Evolutionary conservation across 495 filamentous ascomycete genomes (phyloP).

Genomic region (Penicillium pulvis): DNA sequence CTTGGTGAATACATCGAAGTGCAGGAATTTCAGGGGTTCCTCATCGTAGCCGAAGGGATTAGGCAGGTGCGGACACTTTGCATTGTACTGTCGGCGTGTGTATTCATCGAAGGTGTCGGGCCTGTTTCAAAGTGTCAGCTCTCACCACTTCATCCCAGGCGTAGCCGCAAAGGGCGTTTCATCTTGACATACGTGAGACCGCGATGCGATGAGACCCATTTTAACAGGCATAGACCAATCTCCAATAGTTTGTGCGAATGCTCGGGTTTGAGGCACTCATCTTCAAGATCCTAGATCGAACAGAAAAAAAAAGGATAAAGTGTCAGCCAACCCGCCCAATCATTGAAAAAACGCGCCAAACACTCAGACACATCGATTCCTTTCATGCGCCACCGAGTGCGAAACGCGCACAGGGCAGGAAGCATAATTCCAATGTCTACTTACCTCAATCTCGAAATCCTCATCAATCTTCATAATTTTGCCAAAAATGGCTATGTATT

Average conservation of each 20-base stretch:
- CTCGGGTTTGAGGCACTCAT: slow-evolving; percentile 77
- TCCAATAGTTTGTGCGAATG: slow-evolving; percentile 71
- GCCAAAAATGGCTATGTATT: slow-evolving; percentile 90
- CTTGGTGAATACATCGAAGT: slow-evolving; percentile 85
- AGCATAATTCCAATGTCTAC: slow-evolving; percentile 18
- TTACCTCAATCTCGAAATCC: slow-evolving; percentile 82
- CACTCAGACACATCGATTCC: background rate
- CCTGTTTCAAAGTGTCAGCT: slow-evolving; percentile 43
- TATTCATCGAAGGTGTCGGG: slow-evolving; percentile 93
- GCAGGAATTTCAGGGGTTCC: slow-evolving; percentile 66
- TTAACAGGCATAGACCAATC: slow-evolving; percentile 86
- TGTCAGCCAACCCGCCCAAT: background rate
- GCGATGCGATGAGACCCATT: slow-evolving; percentile 91
- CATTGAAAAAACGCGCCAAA: background rate
- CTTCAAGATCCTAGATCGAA: slow-evolving; percentile 74
- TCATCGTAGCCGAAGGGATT: slow-evolving; percentile 90
- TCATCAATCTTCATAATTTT: slow-evolving; percentile 86
- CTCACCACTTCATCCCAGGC: background rate
- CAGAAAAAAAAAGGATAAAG: background rate
- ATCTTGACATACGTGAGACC: slow-evolving; percentile 73
- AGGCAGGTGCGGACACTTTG: slow-evolving; percentile 68
- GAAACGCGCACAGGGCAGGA: slow-evolving; percentile 2
- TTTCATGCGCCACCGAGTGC: slow-evolving; percentile 14
- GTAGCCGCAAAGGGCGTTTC: slow-evolving; percentile 29
- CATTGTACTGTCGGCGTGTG: slow-evolving; percentile 83